phyloP scores from a whole-genome alignment of 805 yeast species.

The Starmerella gropengiesseri region DNA sequence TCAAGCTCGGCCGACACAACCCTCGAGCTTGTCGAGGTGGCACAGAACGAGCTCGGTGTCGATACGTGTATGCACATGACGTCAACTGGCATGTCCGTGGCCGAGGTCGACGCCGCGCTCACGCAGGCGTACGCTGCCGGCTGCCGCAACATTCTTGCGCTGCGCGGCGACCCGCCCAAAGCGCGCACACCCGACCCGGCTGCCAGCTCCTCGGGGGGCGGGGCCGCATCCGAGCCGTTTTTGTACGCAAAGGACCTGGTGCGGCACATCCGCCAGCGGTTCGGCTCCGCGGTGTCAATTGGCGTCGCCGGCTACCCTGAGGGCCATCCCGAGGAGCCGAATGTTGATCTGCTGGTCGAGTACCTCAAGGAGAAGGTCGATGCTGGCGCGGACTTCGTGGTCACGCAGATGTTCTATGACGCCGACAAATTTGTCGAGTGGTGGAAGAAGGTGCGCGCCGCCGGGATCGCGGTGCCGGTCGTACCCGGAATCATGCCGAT shows the following conservation, averaged over 20 bases:
- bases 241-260: conserved; percentile 80
- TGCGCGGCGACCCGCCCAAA: conserved; percentile 90
- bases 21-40: conserved; percentile 81
- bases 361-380: conserved; percentile 81
- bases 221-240: conserved; percentile 36
- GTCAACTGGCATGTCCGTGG: conserved; percentile 85
- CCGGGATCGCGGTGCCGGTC: conserved; percentile 74
- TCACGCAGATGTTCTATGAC: conserved; percentile 96
- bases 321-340: conserved; percentile 84
- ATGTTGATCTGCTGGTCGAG: conserved; percentile 40
- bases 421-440: conserved; percentile 73
- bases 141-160: conserved; percentile 87
- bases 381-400: conserved; percentile 85
- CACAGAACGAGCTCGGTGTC: conserved; percentile 79
- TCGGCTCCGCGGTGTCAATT: conserved; percentile 82
- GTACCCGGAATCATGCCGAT: conserved; percentile 99
- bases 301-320: conserved; percentile 98
- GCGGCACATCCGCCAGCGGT: conserved; percentile 56
- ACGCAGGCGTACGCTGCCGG: conserved; percentile 80
- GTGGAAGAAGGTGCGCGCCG: conserved; percentile 59
- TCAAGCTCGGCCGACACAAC: conserved; percentile 56
- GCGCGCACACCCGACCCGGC: conserved; percentile 47
- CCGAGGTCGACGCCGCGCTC: conserved; percentile 72
- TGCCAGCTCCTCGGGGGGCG: too few species aligned
- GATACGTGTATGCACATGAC: conserved; percentile 98